Percentiles rank a stretch among this genome's conserved stretches.
These are phyloP conservation scores for Barnettozyma pratensis DNA, from an alignment of 805 yeast species.

Conservation along the genomic window DNA sequence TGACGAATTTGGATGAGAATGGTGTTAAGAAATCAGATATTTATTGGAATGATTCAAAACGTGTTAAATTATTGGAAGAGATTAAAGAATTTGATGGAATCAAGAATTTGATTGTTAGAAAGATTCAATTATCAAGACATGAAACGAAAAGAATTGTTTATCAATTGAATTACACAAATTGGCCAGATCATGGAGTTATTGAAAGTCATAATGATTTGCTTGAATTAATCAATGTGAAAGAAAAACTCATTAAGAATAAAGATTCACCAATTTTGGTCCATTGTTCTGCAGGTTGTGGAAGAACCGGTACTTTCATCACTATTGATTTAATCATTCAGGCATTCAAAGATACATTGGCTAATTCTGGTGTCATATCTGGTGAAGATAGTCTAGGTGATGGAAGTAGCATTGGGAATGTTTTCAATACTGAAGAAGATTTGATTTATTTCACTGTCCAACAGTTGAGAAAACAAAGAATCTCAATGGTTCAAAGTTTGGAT, in stretches of 20 bases:
- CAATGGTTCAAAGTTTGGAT: constrained; percentile 80
- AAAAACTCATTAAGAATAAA: constrained; percentile 15
- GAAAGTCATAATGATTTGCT: constrained; percentile 29
- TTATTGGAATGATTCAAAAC: constrained; percentile 63
- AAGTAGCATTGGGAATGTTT: constrained; percentile 11
- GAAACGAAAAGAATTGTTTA: constrained; percentile 39
- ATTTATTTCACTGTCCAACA: constrained; percentile 58
- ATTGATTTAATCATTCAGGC: constrained; percentile 37
- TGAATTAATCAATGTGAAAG: constrained; percentile 28
- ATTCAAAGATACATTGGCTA: constrained; percentile 6
- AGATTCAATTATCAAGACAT: constrained; percentile 19
- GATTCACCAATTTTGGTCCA: constrained; percentile 66
- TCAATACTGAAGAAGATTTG: constrained; percentile 38
- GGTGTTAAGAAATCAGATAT: constrained; percentile 75
- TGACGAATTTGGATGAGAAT: constrained; percentile 71
- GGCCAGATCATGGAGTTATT: constrained; percentile 84
- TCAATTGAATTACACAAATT: constrained; percentile 70
- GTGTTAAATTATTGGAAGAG: constrained; percentile 31
- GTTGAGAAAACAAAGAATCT: constrained; percentile 68
- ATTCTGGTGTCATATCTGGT: too few relatives aligned
- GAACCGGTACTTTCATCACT: constrained; percentile 88
- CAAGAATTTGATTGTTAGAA: constrained; percentile 30
- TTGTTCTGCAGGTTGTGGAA: constrained; percentile 96
- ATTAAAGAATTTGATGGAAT: constrained; percentile 26
- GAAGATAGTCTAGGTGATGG: neutral